A percentile compares a stretch with the other conserved stretches of the same genome.
Evolutionary conservation across 2,329 filamentous ascomycete genomes (phyloP).

Genomic region (Basipetospora chlamydospora): DNA sequence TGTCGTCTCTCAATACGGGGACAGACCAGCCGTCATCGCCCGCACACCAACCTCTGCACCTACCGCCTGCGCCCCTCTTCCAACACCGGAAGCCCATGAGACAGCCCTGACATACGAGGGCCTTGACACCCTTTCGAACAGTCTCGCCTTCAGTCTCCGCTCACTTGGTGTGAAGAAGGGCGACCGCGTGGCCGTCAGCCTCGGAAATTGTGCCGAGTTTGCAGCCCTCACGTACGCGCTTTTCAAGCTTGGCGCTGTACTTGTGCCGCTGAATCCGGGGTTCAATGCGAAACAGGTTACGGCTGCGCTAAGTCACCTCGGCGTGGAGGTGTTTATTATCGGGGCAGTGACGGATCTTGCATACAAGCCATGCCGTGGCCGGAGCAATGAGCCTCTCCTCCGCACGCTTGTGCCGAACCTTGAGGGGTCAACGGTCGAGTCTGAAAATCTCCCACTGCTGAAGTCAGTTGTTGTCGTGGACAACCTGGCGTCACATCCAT

Average conservation of each 20-base stretch:
- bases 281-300: constrained; percentile 72
- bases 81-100: constrained; percentile 30
- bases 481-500: constrained; percentile 44
- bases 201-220: constrained; percentile 77
- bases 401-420: constrained; percentile 29
- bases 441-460: constrained; percentile 49
- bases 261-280: constrained; percentile 85
- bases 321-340: constrained; percentile 60
- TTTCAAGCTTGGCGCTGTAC: constrained; percentile 85
- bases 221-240: constrained; percentile 75
- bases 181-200: constrained; percentile 69
- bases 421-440: constrained; percentile 18
- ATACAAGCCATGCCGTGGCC: constrained; percentile 40
- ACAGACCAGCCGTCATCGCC: constrained; percentile 43
- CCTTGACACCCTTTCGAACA: constrained; percentile 64
- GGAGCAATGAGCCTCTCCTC: constrained; percentile 37
- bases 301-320: constrained; percentile 64
- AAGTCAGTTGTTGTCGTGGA: constrained; percentile 61
- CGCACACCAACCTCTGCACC: constrained; percentile 27
- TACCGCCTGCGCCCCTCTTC: constrained; percentile 14
- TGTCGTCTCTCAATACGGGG: constrained; percentile 49
- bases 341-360: constrained; percentile 79
- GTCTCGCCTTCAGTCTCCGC: constrained; percentile 54
- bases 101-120: constrained; percentile 56
- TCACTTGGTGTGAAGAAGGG: constrained; percentile 64